Base-by-base conservation (phyloP, 192 early-diverging fungal species). In the Entrophospora sp. region DNA sequence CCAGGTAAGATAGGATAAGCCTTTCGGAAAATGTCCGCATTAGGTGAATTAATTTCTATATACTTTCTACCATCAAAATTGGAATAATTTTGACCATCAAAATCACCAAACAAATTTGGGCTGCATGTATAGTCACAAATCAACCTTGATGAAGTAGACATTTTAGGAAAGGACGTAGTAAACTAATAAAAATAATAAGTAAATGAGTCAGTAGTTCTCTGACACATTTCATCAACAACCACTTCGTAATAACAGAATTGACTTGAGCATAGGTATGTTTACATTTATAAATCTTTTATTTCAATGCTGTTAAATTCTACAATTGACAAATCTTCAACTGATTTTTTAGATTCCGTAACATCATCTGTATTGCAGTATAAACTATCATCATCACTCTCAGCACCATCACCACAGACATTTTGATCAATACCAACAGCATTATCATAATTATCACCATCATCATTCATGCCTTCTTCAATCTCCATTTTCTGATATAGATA, bases 251-350 rank as follows among this genome's bases (percentile, higher is more conserved):
- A 58, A 37, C 38, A 38, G n/a, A 58, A 20, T 58, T 37, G 38
- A 37, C 35, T 58, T 58, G 35, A 58, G 34, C 7, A 58, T 38
- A 58, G n/a, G 35, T 58, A 58, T 38, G 5, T 58, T 58, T 58
- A 58, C 28, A 35, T 58, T 58, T 37, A 24, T 58, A 58, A 58
- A 58, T 58, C 56, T 58, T 57, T 57, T 37, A 57, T 58, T 58
- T 58, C 56, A 58, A 38, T 58, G 16, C 35, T 58, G 36, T 58
- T 38, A 20, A 58, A 58, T 38, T 58, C 56, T 58, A 58, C 56
- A 57, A 57, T 57, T 57, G 53, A 57, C 53, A 57, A 57, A 37
- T 57, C 35, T 57, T 57, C n/a, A 57, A 57, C 13, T 20, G 34
- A 57, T 56, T 36, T 14, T 56, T 30, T 9, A 9, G 9, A 36